Evolutionary conservation across 2,329 filamentous ascomycete species (phyloP).

Genomic region (Trichoderma atrobrunneum): DNA sequence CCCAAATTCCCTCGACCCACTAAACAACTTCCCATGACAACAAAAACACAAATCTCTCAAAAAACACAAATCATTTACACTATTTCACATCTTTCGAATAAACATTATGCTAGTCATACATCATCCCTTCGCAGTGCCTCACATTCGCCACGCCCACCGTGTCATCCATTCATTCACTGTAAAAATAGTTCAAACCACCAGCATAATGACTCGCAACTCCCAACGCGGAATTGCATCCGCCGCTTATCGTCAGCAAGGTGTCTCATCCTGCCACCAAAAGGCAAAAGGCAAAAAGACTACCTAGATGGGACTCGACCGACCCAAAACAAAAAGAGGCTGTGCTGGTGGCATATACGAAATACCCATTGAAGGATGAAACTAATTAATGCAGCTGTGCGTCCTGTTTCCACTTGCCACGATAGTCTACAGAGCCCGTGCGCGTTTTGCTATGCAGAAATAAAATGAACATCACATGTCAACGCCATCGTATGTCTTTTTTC

Average conservation of each 20-base stretch:
- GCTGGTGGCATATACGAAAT: background rate
- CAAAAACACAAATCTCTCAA: background rate
- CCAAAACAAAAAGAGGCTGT: slow-evolving; percentile 1
- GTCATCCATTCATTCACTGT: background rate
- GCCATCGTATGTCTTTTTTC: background rate
- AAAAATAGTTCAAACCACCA: background rate
- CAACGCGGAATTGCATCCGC: background rate
- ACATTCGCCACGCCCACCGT: background rate
- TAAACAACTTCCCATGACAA: background rate
- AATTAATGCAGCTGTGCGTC: background rate
- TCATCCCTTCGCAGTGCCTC: background rate
- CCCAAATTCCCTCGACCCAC: background rate
- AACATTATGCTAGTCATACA: background rate
- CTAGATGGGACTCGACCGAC: background rate
- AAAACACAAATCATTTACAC: background rate
- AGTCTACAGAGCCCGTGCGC: background rate
- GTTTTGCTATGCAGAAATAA: background rate
- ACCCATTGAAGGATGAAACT: background rate
- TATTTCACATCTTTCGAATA: background rate
- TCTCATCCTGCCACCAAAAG: background rate
- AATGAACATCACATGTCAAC: slow-evolving; percentile 4
- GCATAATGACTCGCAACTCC: background rate
- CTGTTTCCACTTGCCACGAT: background rate
- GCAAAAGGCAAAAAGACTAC: background rate
- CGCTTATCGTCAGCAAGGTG: background rate